Conservation (phyloP, 331 rosid genomes). For the Ulmus americana region DNA sequence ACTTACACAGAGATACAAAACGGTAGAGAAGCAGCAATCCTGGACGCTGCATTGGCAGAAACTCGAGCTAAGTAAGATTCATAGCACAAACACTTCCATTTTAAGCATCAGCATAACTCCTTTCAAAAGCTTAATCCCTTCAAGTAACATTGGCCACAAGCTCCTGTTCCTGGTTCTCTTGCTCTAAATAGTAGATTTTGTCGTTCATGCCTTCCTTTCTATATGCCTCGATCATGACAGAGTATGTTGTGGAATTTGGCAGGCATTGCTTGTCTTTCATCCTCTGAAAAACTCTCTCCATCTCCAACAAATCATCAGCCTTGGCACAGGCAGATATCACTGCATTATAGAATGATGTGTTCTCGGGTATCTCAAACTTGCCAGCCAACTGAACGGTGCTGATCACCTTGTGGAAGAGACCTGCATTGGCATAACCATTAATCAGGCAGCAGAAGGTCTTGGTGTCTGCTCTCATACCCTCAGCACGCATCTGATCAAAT, state of each 20-base stretch:
- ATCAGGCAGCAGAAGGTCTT: slow-evolving; percentile 93
- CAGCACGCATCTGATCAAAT: slow-evolving; percentile 92
- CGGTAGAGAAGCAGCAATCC: slow-evolving; percentile 3
- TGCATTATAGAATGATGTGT: slow-evolving; percentile 59
- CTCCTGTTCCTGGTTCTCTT: slow-evolving; percentile 38
- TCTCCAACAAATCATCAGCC: slow-evolving; percentile 88
- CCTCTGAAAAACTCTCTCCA: slow-evolving; percentile 80
- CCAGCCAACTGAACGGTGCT: slow-evolving; percentile 71
- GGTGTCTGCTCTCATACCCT: slow-evolving; percentile 88
- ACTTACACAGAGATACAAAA: not conserved
- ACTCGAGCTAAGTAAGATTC: not conserved
- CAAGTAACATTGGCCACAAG: slow-evolving; percentile 15
- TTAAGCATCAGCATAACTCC: slow-evolving; percentile 5
- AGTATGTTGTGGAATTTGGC: slow-evolving; percentile 58
- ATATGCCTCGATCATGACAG: slow-evolving; percentile 67
- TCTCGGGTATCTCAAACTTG: slow-evolving; percentile 73
- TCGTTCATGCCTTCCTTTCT: slow-evolving; percentile 83
- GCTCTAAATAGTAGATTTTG: slow-evolving; percentile 75
- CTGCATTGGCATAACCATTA: slow-evolving; percentile 86
- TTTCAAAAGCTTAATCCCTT: slow-evolving; percentile 9
- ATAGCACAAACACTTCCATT: not conserved
- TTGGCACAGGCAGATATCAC: slow-evolving; percentile 85
- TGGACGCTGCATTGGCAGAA: not conserved
- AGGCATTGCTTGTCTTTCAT: slow-evolving; percentile 74
- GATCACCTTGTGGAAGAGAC: slow-evolving; percentile 88